phyloP scores from a whole-genome alignment of 495 filamentous ascomycete genomes.

The Neurospora sp. region DNA sequence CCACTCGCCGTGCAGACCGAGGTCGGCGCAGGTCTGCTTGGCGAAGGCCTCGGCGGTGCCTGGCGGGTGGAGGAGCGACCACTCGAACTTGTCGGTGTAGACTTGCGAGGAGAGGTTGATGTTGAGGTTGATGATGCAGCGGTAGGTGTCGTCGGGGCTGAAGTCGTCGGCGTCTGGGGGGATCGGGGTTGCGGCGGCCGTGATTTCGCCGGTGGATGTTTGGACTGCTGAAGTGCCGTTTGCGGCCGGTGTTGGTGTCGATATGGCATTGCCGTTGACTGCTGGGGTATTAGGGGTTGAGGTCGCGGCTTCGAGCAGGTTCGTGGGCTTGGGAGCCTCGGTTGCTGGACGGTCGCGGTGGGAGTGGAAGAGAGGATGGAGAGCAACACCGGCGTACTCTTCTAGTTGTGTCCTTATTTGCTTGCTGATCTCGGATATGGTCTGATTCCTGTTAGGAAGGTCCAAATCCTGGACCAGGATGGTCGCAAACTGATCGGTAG shows the following conservation, averaged over 20 bases:
- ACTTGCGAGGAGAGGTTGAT: slow-evolving; percentile 88
- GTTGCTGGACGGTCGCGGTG: slow-evolving; percentile 32
- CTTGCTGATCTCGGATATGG: slow-evolving; percentile 72
- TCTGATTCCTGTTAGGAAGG: slow-evolving; percentile 59
- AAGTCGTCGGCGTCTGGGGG: slow-evolving; percentile 13
- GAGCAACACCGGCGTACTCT: slow-evolving; percentile 88
- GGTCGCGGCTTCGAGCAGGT: slow-evolving; percentile 25
- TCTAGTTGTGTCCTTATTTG: slow-evolving; percentile 93
- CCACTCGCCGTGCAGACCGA: slow-evolving; percentile 88
- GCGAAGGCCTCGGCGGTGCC: slow-evolving; percentile 91
- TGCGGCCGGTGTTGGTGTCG: slow-evolving; percentile 17
- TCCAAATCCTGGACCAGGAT: slow-evolving; percentile 91
- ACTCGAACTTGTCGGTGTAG: slow-evolving; percentile 97
- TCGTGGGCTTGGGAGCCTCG: slow-evolving; percentile 30
- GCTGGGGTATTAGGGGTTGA: slow-evolving; percentile 28
- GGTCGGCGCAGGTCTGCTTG: slow-evolving; percentile 79
- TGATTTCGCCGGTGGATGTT: slow-evolving; percentile 18
- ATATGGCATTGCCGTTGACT: slow-evolving; percentile 21
- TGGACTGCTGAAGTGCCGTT: slow-evolving; percentile 11
- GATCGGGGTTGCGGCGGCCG: slow-evolving; percentile 18
- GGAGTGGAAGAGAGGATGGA: slow-evolving; percentile 82
- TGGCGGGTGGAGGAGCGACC: slow-evolving; percentile 87
- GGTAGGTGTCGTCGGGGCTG: slow-evolving; percentile 85
- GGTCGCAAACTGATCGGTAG: slow-evolving; percentile 88
- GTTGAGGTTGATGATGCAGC: slow-evolving; percentile 81